Conservation (phyloP, 257 asterid genomes). For the Solanum commersonii region DNA sequence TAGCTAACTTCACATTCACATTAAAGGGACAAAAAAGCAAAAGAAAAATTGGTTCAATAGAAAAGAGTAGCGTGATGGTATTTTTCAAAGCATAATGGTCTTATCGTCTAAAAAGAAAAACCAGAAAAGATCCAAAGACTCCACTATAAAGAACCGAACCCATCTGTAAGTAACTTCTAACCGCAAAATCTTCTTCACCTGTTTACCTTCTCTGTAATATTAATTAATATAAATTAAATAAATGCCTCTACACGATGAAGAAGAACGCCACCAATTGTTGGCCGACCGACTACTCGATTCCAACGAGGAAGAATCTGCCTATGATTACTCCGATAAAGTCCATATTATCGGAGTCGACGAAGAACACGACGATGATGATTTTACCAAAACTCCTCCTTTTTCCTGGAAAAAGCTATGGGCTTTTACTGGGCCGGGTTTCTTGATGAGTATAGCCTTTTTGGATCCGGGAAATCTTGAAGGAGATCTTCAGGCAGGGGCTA, state of each 20-base stretch:
- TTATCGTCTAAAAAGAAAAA: neutral
- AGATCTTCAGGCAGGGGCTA: constrained; percentile 81
- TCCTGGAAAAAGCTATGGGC: constrained; percentile 83
- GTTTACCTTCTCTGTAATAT: neutral
- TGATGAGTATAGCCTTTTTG: constrained; percentile 74
- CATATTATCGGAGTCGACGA: constrained; percentile 47
- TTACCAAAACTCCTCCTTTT: constrained; percentile 42
- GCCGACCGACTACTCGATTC: neutral
- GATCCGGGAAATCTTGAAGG: constrained; percentile 89
- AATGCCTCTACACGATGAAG: constrained; percentile 22
- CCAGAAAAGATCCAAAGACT: neutral
- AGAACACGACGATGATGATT: constrained; percentile 38
- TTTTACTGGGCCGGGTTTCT: constrained; percentile 74
- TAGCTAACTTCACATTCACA: neutral
- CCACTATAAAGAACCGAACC: neutral
- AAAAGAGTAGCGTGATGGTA: neutral
- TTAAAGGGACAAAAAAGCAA: neutral
- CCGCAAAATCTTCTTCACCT: neutral
- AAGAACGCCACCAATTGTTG: constrained; percentile 1
- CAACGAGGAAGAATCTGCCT: constrained; percentile 35
- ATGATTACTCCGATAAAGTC: constrained; percentile 43
- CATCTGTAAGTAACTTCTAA: neutral
- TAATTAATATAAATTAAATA: neutral
- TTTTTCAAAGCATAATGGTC: neutral
- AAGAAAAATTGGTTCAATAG: neutral